A percentile compares a stretch with the other conserved stretches of the same genome.
phyloP scores from a whole-genome alignment of 2,329 filamentous ascomycete species.

The Onygenales sp. region DNA sequence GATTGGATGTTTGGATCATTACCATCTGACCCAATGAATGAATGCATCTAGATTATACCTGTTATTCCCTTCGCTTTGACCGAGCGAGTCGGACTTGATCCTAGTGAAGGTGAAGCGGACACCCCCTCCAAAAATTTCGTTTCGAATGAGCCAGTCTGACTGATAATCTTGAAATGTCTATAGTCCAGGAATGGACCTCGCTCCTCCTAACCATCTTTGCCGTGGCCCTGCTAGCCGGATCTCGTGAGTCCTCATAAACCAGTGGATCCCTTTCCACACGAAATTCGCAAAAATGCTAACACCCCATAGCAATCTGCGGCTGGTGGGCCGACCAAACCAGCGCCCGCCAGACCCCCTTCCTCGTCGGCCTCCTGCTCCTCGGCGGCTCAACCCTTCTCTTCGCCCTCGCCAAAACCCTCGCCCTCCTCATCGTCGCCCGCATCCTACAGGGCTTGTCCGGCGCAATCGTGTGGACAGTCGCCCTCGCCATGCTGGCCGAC shows the following conservation, averaged over 20 bases:
- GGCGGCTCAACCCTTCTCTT: slow-evolving; percentile 47
- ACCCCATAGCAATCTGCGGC: slow-evolving; percentile 25
- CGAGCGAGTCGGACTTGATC: slow-evolving; percentile 2
- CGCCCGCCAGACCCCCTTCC: slow-evolving; percentile 48
- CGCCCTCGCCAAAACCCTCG: slow-evolving; percentile 40
- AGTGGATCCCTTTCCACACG: not conserved
- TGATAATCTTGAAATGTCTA: not conserved
- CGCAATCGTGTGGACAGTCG: slow-evolving; percentile 51
- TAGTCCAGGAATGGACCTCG: slow-evolving; percentile 60
- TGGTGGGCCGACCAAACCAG: slow-evolving; percentile 45
- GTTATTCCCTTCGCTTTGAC: slow-evolving; percentile 4
- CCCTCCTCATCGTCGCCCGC: slow-evolving; percentile 42
- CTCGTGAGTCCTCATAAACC: slow-evolving; percentile 29
- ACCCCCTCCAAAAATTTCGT: not conserved
- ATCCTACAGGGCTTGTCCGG: slow-evolving; percentile 49
- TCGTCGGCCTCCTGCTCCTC: slow-evolving; percentile 45
- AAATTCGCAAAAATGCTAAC: not conserved
- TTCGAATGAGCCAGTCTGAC: slow-evolving; percentile 5
- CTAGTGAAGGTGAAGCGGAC: not conserved
- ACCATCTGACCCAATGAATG: not conserved
- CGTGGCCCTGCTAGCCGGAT: slow-evolving; percentile 52
- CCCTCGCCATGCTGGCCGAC: slow-evolving; percentile 50
- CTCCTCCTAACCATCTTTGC: slow-evolving; percentile 66
- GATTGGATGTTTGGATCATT: too few relatives aligned
- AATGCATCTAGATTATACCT: slow-evolving; percentile 1